Evolutionary conservation across 768 basidiomycete species (phyloP), one percentile per base, ranked within the genome.

Genomic region (Peribolospora baueri): DNA sequence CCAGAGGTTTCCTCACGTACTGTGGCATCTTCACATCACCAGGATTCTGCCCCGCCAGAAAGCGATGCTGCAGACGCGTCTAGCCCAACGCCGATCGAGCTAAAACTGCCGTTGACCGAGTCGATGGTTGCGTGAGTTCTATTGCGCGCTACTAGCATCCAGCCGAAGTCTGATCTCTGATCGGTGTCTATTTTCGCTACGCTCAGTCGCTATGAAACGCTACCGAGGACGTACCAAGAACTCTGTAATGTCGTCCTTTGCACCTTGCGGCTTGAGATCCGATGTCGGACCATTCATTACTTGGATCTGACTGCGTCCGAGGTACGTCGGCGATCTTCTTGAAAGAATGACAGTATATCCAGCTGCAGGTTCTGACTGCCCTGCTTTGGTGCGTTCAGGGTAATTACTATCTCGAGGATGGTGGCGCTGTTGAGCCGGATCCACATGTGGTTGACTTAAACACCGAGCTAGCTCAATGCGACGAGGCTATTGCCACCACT

Each of bases 151-250:
- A 51, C 47, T 54, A 38, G 48, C 25, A 25, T 25, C 25, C 25
- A 25, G 25, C 25, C 25, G 25, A 25, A 25, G 25, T 25, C 25
- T 25, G 25, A 25, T 25, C 25, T 25, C 25, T 25, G 25, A 25
- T 25, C 25, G 25, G 25, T 25, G 25, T 25, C 25, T 25, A 54
- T 52, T 45, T 13, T 38, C 37, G 47, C 40, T 52, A 47, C 58
- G 3, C 14, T 3, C 60, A 91, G 91, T 57, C 86, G 87, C 40
- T 93, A 87, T 68, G 81, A 90, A 65, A 84, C 87, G 0, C 72
- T 97, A 48, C 71, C 90, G 46, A 79, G 81, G 68, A 91, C 88
- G 2, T 95, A 87, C 62, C 80, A 82, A 45, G 87, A 91, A 61
- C 73, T 97, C 5, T 80, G 84, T 7, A 79, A 82, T 62, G 75